Evolutionary conservation across 805 yeast species (phyloP).

Genomic region (Kodamaea neixiangensis): DNA sequence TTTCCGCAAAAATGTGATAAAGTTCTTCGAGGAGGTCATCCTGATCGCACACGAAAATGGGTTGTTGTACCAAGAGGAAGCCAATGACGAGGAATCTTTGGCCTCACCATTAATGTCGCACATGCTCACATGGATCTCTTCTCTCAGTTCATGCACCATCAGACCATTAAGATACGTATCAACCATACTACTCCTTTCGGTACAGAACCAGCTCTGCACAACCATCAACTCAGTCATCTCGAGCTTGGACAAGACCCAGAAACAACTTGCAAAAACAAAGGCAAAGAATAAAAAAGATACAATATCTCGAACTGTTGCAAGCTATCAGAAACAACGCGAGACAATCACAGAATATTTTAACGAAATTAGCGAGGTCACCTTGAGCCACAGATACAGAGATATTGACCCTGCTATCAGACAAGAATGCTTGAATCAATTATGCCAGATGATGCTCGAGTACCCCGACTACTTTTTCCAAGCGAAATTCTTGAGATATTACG

Average conservation of each 20-base stretch:
- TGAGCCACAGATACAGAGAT: slow-evolving; percentile 79
- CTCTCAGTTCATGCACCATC: slow-evolving; percentile 66
- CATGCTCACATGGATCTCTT: slow-evolving; percentile 71
- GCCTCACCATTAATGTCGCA: slow-evolving; percentile 51
- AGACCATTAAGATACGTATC: slow-evolving; percentile 73
- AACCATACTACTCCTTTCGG: slow-evolving; percentile 55
- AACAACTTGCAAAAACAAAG: slow-evolving; percentile 37
- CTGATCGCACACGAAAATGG: slow-evolving; percentile 62
- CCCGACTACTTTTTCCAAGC: slow-evolving; percentile 75
- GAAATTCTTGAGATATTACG: slow-evolving; percentile 71
- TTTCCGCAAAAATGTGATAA: slow-evolving; percentile 44
- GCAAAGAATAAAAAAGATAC: slow-evolving; percentile 48
- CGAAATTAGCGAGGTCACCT: slow-evolving; percentile 66
- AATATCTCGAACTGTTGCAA: slow-evolving; percentile 43
- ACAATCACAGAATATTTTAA: slow-evolving; percentile 57
- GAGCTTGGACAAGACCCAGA: slow-evolving; percentile 44
- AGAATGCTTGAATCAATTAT: slow-evolving; percentile 63
- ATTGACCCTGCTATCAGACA: slow-evolving; percentile 69
- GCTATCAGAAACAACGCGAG: slow-evolving; percentile 46
- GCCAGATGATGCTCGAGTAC: slow-evolving; percentile 68
- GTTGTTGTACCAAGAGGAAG: slow-evolving; percentile 39
- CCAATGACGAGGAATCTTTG: slow-evolving; percentile 18
- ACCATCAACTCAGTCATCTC: slow-evolving; percentile 40
- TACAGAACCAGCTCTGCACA: slow-evolving; percentile 63
- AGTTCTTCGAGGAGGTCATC: slow-evolving; percentile 57